Conservation (phyloP, 2,329 filamentous ascomycete species). For the Albifimbria verrucaria region DNA sequence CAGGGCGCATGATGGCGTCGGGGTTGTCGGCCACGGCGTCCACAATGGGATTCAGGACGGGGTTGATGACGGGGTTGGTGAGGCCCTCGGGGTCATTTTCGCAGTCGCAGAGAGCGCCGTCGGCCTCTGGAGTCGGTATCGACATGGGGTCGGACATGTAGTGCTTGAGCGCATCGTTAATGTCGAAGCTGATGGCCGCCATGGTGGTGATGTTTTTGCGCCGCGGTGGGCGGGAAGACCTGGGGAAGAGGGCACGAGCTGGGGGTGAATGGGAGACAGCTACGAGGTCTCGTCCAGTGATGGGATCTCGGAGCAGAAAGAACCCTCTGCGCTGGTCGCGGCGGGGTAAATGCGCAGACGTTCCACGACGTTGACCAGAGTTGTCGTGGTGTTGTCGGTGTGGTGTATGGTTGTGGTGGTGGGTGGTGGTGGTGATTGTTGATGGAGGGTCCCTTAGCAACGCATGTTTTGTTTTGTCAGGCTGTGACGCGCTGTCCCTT, state of each 20-base stretch:
- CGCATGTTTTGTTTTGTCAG: conserved; percentile 23
- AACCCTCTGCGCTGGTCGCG: too few species aligned
- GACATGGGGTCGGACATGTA: conserved; percentile 90
- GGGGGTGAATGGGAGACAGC: too few species aligned
- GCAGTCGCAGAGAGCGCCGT: conserved; percentile 79
- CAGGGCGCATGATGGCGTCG: conserved; percentile 76
- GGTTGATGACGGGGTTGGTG: conserved; percentile 75
- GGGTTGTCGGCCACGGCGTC: conserved; percentile 90
- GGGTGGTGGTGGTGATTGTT: conserved; percentile 4
- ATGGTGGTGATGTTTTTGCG: conserved; percentile 39
- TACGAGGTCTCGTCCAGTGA: too few species aligned
- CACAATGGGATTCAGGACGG: conserved; percentile 84
- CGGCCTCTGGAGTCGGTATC: conserved; percentile 83
- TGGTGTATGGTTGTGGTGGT: conserved; percentile 6
- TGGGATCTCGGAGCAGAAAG: too few species aligned
- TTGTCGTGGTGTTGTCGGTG: too few species aligned
- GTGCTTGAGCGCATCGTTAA: conserved; percentile 93
- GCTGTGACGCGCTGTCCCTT: neutral
- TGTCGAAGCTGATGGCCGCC: conserved; percentile 84
- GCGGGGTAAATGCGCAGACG: too few species aligned
- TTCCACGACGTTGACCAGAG: too few species aligned
- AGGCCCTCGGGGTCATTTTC: conserved; percentile 87
- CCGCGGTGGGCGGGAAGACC: neutral
- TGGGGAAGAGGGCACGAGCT: neutral
- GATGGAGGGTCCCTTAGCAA: conserved; percentile 18